Evolutionary conservation across 2,329 filamentous ascomycete species (phyloP), one percentile per base, ranked within the genome.

Genomic region (Cladosporium sp.): DNA sequence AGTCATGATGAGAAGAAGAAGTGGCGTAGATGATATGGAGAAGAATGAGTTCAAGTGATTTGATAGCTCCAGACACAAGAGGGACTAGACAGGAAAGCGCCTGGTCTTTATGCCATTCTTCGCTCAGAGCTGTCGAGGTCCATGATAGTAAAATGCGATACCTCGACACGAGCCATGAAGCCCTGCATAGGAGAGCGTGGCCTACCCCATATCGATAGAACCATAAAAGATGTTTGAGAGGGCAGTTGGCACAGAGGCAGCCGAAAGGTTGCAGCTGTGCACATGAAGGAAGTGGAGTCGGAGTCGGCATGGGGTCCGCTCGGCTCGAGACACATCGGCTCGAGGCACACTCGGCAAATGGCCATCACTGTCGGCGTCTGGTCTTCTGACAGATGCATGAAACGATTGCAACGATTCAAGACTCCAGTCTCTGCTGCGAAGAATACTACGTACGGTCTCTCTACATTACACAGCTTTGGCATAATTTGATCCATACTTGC

Each of bases 321-420:
- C 41, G 41, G 41, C 41, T 47, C 8, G 41, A 47, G 41, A 30
- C 28, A 21, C 52, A 55, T 21, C 51, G 52, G 28, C 52, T 55
- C 52, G 52, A 55, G 52, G 41, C n/a, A 30, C 49, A 8, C 52
- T 55, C 52, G 52, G 52, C 52, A 55, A 54, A 54, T 21, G 51
- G n/a, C 51, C 51, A 54, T n/a, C 18, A 18, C 6, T 10, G 15
- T 54, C 51, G 51, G 51, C 51, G 6, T 55, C n/a, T 55, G 52
- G 41, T 47, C 41, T 21, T 47, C 41, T 47, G 41, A 21, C 41
- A 47, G 14, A 24, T 47, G 10, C 15, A 47, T n/a, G 41, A 21
- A 4, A 47, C 41, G 41, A 47, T 21, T 24, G n/a, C 41, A 47
- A n/a, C 21, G n/a, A 12, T 21, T 47, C 41, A 21, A 47, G 41